Evolutionary conservation across 129 eudicot genomes (phyloP), one percentile per base, ranked within the genome.

Genomic region (Artemisia annua): DNA sequence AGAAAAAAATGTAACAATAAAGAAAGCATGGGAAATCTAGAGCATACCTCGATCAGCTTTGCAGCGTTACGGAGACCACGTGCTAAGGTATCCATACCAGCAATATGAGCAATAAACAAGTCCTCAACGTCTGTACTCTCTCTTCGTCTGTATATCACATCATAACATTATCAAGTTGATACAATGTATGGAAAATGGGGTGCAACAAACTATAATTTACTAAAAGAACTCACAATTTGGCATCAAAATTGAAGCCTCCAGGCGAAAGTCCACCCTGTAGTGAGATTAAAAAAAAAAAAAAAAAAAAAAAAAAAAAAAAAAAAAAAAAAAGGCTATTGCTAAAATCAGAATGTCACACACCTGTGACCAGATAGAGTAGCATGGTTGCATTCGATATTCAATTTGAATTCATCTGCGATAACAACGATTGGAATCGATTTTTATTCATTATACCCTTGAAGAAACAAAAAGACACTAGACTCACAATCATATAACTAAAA

Each of bases 71-170:
- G 85, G 3, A 95, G 97, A 24, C 99, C 99, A 48, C 93, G 98
- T 24, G 96, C 98, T 51, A 94, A 69, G 14, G 98, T 89, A 81
- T 93, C 98, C 98, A 93, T 93, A 19, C 98, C 98, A 60, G 83
- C 94, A 54, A 94, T 85, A 72, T 94, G 99, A 56, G 99, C 99
- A 44, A 94, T 88, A 70, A 94, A 94, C 26, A 94, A 52, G 83
- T 94, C 99, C 75, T 94, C 97, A 66, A 94, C 99, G 73, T 94
- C 99, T 48, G 99, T 94, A 81, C 98, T 94, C 79, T 94, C 99
- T 74, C 99, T 84, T 75, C 98, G 96, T 74, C 98, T 94, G 70
- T 61, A 75, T 68, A 75, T 51, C 63, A 26, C 59, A 35, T 35
- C 62, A 79, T 24, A n/a, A 63, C 18, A 22, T 55, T 57, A 52